phyloP scores from a whole-genome alignment of 345 rosid species.

The Eucalyptus caleyi region DNA sequence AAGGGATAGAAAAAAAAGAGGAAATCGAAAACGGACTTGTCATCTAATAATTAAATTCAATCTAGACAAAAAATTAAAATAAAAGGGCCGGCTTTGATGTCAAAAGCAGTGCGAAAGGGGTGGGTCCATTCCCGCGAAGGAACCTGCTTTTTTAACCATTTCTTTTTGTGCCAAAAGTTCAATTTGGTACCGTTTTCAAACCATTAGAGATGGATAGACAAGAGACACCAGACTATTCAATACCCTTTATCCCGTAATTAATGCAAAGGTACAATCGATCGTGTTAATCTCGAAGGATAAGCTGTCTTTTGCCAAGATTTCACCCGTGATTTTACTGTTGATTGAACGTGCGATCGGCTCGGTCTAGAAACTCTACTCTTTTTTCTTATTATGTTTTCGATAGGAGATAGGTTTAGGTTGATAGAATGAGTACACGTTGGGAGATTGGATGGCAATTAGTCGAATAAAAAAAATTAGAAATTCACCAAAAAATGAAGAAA shows the following conservation, averaged over 20 bases:
- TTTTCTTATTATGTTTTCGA: neutral
- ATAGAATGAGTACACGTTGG: accelerated
- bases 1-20: neutral
- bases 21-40: neutral
- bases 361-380: neutral
- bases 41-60: neutral
- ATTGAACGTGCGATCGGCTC: neutral
- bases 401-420: accelerated
- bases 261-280: neutral
- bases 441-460: neutral
- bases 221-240: neutral
- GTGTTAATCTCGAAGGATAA: neutral
- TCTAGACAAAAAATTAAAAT: neutral
- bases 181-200: neutral
- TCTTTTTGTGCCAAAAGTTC: neutral
- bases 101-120: neutral
- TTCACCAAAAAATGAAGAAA: neutral
- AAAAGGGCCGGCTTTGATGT: neutral
- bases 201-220: neutral
- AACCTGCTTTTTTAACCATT: neutral
- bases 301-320: accelerated
- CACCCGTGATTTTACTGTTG: accelerated
- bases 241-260: neutral
- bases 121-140: neutral
- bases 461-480: neutral